phyloP scores from a whole-genome alignment of 176 grass and related monocot genomes.

The Tillandsia leiboldiana region DNA sequence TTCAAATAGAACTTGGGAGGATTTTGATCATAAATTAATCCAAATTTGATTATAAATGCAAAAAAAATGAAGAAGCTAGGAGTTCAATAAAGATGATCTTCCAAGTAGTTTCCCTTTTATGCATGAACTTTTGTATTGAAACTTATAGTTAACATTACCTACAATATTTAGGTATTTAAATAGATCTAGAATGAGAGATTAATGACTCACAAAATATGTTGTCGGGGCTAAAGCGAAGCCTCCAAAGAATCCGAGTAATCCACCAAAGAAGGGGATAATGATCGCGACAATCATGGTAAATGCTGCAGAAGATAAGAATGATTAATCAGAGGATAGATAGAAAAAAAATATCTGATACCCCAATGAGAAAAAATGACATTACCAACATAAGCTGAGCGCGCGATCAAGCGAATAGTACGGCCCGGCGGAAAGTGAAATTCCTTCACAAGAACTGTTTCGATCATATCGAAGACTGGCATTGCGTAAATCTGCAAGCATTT shows the following conservation, averaged over 20 bases:
- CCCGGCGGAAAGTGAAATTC: conserved; percentile 6
- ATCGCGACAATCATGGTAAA: conserved; percentile 72
- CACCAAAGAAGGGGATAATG: conserved; percentile 70
- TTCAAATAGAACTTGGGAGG: too few species aligned
- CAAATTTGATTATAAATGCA: too few species aligned
- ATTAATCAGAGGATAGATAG: not conserved
- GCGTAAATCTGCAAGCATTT: conserved; percentile 17
- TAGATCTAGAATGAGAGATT: not conserved
- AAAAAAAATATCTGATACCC: not conserved
- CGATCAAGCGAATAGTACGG: conserved; percentile 7
- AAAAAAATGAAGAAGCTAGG: too few species aligned
- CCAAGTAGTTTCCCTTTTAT: too few species aligned
- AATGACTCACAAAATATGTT: conserved; percentile 64
- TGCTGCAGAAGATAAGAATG: conserved; percentile 14
- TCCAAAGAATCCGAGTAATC: conserved; percentile 74
- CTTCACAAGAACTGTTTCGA: conserved; percentile 31
- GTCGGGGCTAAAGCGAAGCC: conserved; percentile 79
- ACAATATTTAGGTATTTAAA: too few species aligned
- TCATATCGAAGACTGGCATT: conserved; percentile 50
- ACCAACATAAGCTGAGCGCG: conserved; percentile 21
- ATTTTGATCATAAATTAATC: too few species aligned
- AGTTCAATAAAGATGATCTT: too few species aligned
- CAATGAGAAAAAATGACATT: not conserved
- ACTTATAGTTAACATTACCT: too few species aligned
- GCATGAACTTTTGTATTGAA: too few species aligned